Conservation (phyloP, 768 basidiomycete genomes). For the Trametes cingulata region DNA sequence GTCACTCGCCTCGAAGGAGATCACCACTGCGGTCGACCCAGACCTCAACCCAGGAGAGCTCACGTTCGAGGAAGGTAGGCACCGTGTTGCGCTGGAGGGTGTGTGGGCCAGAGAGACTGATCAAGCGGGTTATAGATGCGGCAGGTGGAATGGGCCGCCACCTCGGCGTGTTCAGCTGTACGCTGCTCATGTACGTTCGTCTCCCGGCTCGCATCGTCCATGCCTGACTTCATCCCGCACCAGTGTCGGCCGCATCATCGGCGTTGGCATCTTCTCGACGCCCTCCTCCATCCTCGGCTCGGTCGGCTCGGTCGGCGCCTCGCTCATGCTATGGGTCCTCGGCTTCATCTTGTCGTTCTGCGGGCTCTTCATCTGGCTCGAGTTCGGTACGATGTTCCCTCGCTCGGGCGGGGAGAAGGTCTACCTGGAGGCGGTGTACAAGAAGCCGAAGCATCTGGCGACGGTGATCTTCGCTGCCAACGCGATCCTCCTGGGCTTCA, state of each 20-base stretch:
- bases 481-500: constrained; percentile 40
- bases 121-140: constrained; percentile 42
- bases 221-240: neutral
- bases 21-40: constrained; percentile 17
- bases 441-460: constrained; percentile 34
- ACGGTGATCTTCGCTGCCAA: constrained; percentile 38
- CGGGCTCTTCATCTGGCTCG: constrained; percentile 63
- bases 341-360: constrained; percentile 60
- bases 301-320: constrained; percentile 60
- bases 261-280: constrained; percentile 66
- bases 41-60: constrained; percentile 44
- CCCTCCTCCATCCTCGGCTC: constrained; percentile 58
- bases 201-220: neutral
- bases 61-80: constrained; percentile 45
- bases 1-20: constrained; percentile 15
- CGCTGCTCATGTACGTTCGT: constrained; percentile 48
- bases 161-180: constrained; percentile 56
- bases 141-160: constrained; percentile 62
- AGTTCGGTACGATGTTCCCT: constrained; percentile 64
- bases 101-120: neutral
- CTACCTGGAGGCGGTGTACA: constrained; percentile 57
- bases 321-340: constrained; percentile 63
- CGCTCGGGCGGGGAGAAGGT: constrained; percentile 65
- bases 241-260: constrained; percentile 57
- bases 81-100: no score